These are phyloP conservation scores for Cryptococcus sp. DNA, from an alignment of 1,284 basidiomycete genomes.

Conservation along the genomic window DNA sequence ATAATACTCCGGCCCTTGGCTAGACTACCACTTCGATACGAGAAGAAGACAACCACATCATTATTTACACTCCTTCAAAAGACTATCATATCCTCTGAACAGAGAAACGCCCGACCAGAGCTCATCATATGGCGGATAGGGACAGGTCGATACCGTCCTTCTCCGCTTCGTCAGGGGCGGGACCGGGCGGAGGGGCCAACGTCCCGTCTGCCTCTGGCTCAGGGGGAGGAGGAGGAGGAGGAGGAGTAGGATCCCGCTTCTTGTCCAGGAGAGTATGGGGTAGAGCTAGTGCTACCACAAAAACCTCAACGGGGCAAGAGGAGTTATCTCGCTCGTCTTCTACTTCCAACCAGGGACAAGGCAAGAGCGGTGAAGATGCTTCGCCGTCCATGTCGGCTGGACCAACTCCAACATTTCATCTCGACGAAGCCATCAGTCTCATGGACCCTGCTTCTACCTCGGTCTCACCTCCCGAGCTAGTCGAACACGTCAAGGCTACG, in stretches of 20 bases:
- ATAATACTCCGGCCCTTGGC: conserved; percentile 19
- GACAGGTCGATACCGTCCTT: too few relatives aligned
- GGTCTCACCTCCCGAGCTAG: conserved; percentile 12
- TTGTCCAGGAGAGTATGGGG: conserved; percentile 17
- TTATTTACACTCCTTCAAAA: too few relatives aligned
- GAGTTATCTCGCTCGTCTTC: background rate
- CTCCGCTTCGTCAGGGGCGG: background rate
- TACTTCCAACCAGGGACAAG: too few relatives aligned
- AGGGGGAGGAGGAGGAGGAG: conserved; percentile 23
- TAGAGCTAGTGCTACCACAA: conserved; percentile 22
- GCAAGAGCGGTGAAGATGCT: too few relatives aligned
- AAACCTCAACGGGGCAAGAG: conserved; percentile 20
- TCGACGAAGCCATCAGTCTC: conserved; percentile 34
- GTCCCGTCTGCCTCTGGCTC: conserved; percentile 7
- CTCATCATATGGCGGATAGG: too few relatives aligned
- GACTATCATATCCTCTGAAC: too few relatives aligned
- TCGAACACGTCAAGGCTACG: conserved; percentile 34
- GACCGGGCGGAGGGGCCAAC: conserved; percentile 1
- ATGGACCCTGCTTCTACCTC: conserved; percentile 27
- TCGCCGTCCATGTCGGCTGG: background rate
- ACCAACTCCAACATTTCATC: conserved; percentile 29
- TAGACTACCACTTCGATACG: background rate
- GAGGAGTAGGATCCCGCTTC: conserved; percentile 4
- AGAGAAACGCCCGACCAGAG: too few relatives aligned
- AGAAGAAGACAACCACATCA: too few relatives aligned